Percentiles rank a stretch among this genome's conserved stretches.
Evolutionary conservation across 2,329 filamentous ascomycete species (phyloP).

Genomic region (Pseudocercospora crystallina): DNA sequence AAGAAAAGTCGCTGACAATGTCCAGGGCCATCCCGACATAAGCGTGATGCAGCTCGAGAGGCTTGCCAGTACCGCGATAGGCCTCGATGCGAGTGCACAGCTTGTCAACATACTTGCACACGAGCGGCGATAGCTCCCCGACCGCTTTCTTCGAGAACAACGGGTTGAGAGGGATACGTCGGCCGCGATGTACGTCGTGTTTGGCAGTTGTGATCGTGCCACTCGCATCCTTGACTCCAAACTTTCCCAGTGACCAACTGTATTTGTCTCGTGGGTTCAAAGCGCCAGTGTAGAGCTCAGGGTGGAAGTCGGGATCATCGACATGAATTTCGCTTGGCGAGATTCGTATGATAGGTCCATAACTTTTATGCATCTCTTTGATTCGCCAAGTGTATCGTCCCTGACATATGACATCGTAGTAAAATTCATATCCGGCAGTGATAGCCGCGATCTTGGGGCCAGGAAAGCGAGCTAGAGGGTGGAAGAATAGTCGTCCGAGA

Average conservation of each 20-base stretch:
- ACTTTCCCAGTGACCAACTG: slow-evolving; percentile 13
- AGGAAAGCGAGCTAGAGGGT: slow-evolving; percentile 36
- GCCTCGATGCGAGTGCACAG: slow-evolving; percentile 11
- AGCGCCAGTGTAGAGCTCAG: slow-evolving; percentile 26
- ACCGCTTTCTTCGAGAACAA: slow-evolving; percentile 17
- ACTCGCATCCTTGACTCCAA: slow-evolving; percentile 8
- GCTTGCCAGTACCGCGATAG: slow-evolving; percentile 5
- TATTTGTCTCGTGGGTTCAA: slow-evolving; percentile 20
- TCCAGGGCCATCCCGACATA: slow-evolving; percentile 15
- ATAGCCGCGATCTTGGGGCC: slow-evolving; percentile 29
- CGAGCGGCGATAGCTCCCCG: slow-evolving; percentile 8
- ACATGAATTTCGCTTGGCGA: slow-evolving; percentile 45
- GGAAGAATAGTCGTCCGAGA: slow-evolving; percentile 32
- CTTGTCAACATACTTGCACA: slow-evolving; percentile 7
- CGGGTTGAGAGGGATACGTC: slow-evolving; percentile 15
- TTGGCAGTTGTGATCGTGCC: slow-evolving; percentile 4
- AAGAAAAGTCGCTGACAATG: slow-evolving; percentile 14
- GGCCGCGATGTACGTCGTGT: slow-evolving; percentile 14
- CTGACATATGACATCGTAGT: slow-evolving; percentile 15
- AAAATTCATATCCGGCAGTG: slow-evolving; percentile 19
- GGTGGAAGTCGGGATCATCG: slow-evolving; percentile 39
- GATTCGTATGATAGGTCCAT: slow-evolving; percentile 42
- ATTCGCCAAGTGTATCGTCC: slow-evolving; percentile 19
- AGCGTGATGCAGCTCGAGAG: slow-evolving; percentile 14
- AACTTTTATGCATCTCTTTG: slow-evolving; percentile 15